These are phyloP conservation scores for Lasiosphaeriaceae sp. DNA, from an alignment of 495 filamentous ascomycete genomes.

Conservation along the genomic window DNA sequence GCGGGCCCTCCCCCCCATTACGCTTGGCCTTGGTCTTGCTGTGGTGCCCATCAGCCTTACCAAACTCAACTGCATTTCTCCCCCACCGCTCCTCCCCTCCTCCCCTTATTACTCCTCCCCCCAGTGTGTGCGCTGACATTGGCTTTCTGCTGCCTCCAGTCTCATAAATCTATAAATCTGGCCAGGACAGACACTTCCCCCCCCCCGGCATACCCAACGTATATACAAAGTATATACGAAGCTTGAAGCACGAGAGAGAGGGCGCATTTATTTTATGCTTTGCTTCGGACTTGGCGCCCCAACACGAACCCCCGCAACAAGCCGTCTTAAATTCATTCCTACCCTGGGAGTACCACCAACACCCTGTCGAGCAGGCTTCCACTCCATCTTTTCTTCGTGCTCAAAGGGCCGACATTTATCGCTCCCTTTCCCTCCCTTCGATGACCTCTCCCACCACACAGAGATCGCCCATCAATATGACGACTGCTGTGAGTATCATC, in stretches of 20 bases:
- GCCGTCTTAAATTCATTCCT: neutral
- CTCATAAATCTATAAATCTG: slow-evolving; percentile 6
- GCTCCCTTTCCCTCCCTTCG: neutral
- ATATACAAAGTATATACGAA: slow-evolving; percentile 4
- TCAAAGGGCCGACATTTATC: neutral
- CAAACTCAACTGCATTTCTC: slow-evolving; percentile 8
- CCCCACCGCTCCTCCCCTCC: slow-evolving; percentile 15
- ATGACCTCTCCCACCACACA: slow-evolving; percentile 8
- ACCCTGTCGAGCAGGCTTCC: slow-evolving; percentile 10
- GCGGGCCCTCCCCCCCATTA: slow-evolving; percentile 10
- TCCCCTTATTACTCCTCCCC: slow-evolving; percentile 6
- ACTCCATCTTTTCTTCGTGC: neutral
- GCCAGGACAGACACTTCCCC: neutral
- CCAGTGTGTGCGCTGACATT: slow-evolving; percentile 18
- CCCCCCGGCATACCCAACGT: slow-evolving; percentile 8
- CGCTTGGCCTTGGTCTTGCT: slow-evolving; percentile 10
- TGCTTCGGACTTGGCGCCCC: neutral
- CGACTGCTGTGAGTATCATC: slow-evolving; percentile 15
- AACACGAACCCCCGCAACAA: slow-evolving; percentile 3
- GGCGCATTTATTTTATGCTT: neutral
- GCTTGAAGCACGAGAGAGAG: neutral
- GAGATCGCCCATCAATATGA: slow-evolving; percentile 14
- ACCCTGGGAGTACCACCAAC: neutral
- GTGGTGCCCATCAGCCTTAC: slow-evolving; percentile 30
- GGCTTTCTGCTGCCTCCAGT: slow-evolving; percentile 1